These are phyloP conservation scores for Chalciporus sphaerocephalus DNA, from an alignment of 768 basidiomycete genomes.

Conservation along the genomic window DNA sequence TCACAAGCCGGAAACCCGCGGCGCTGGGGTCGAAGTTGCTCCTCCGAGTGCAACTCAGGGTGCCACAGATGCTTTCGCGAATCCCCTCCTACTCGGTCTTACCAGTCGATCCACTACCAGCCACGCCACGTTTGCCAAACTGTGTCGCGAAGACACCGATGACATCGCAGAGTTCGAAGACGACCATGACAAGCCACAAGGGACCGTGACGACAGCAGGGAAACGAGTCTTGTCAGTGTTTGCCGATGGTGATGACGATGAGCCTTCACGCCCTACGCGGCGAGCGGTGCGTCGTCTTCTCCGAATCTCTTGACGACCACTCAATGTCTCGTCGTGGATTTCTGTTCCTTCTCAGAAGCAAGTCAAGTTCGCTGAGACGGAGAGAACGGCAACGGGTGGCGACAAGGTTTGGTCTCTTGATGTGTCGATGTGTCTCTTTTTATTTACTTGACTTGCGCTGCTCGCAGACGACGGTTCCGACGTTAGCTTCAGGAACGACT, in stretches of 20 bases:
- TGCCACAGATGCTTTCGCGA: constrained; percentile 5
- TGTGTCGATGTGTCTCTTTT: not conserved
- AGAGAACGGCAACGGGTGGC: constrained; percentile 5
- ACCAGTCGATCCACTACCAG: constrained; percentile 20
- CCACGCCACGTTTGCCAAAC: constrained; percentile 21
- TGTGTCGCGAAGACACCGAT: constrained; percentile 26
- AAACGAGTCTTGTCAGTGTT: constrained; percentile 25
- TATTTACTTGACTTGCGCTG: constrained; percentile 4
- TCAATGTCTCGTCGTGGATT: not conserved
- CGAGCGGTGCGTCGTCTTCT: constrained; percentile 20
- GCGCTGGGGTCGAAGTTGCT: constrained; percentile 10
- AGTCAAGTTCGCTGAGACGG: constrained; percentile 14
- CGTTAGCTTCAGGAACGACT: constrained; percentile 4
- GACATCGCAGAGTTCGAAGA: constrained; percentile 26
- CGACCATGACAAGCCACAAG: constrained; percentile 8
- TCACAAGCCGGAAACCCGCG: constrained; percentile 18
- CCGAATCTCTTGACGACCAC: not conserved
- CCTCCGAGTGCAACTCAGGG: constrained; percentile 8
- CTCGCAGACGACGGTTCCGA: constrained; percentile 3
- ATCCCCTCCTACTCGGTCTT: constrained; percentile 10
- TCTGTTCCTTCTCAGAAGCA: constrained; percentile 20
- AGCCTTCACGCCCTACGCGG: constrained; percentile 23
- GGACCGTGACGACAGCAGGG: constrained; percentile 11
- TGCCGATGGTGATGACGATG: constrained; percentile 21
- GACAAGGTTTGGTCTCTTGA: constrained; percentile 23